These are phyloP conservation scores for Coemansia brasiliensis DNA, from an alignment of 192 early-diverging fungal species.

Conservation along the genomic window DNA sequence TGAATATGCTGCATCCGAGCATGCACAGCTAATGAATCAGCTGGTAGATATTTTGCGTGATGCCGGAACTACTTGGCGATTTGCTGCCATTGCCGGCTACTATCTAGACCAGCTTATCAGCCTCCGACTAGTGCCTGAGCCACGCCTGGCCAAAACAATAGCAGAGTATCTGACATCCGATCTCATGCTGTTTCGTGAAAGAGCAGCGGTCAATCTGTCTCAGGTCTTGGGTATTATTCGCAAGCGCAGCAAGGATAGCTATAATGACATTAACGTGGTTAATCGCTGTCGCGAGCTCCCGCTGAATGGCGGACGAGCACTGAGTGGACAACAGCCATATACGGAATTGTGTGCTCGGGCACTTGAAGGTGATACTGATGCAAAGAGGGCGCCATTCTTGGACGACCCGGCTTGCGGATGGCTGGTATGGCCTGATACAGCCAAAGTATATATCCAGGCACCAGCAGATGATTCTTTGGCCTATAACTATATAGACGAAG, in stretches of 20 bases:
- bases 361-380: slow-evolving; percentile 20
- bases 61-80: slow-evolving; percentile 76
- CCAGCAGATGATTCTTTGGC: slow-evolving; percentile 28
- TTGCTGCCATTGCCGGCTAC: slow-evolving; percentile 75
- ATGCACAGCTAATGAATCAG: slow-evolving; percentile 25
- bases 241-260: slow-evolving; percentile 50
- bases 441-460: slow-evolving; percentile 57
- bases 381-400: slow-evolving; percentile 2
- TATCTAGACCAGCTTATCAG: slow-evolving; percentile 75
- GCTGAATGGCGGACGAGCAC: background rate
- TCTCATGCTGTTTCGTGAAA: slow-evolving; percentile 69
- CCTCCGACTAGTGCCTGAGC: slow-evolving; percentile 59
- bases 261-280: slow-evolving; percentile 8
- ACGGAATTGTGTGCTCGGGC: slow-evolving; percentile 39
- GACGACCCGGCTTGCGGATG: slow-evolving; percentile 72
- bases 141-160: slow-evolving; percentile 59
- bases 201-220: slow-evolving; percentile 61
- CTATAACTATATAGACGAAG: slow-evolving; percentile 60
- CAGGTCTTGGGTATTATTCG: slow-evolving; percentile 71
- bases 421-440: slow-evolving; percentile 74
- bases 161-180: slow-evolving; percentile 68
- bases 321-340: slow-evolving; percentile 7
- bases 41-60: slow-evolving; percentile 65
- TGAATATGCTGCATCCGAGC: slow-evolving; percentile 21
- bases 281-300: slow-evolving; percentile 5